A percentile compares a stretch with the other conserved stretches of the same genome.
These are phyloP conservation scores for Royoungia palumana DNA, from an alignment of 768 basidiomycete genomes.

Conservation along the genomic window DNA sequence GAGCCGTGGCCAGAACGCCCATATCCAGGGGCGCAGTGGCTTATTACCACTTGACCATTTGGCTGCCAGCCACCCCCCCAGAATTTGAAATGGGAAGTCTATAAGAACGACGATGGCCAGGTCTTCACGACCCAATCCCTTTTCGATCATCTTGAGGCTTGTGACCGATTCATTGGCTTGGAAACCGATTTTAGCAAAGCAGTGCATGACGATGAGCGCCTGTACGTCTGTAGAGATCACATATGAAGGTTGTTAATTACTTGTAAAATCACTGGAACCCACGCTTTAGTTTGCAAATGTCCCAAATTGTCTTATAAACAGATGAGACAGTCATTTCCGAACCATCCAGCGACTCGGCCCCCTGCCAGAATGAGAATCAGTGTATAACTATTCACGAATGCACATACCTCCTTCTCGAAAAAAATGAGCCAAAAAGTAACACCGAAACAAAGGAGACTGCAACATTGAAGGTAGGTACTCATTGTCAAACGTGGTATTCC, in stretches of 20 bases:
- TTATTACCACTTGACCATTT: conserved; percentile 82
- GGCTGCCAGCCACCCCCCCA: conserved; percentile 92
- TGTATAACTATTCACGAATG: not conserved
- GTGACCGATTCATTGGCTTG: conserved; percentile 92
- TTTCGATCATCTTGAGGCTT: conserved; percentile 92
- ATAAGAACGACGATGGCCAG: conserved; percentile 92
- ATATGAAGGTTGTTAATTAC: not conserved
- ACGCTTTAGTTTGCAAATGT: conserved; percentile 90
- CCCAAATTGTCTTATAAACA: conserved; percentile 94
- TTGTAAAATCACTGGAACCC: conserved; percentile 21
- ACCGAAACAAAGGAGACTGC: conserved; percentile 72
- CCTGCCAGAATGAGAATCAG: conserved; percentile 40
- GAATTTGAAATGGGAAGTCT: conserved; percentile 96
- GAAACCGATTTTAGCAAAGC: conserved; percentile 92
- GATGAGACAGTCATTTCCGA: conserved; percentile 86
- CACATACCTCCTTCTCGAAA: conserved; percentile 82
- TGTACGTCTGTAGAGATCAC: conserved; percentile 68
- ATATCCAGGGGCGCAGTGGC: conserved; percentile 84
- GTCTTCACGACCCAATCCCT: conserved; percentile 93
- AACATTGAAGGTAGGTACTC: conserved; percentile 80
- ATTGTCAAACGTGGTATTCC: conserved; percentile 71
- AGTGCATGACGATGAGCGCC: conserved; percentile 77
- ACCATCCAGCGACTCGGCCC: conserved; percentile 66
- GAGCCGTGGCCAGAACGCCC: conserved; percentile 87
- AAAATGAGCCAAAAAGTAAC: conserved; percentile 89